Conservation (phyloP, 345 rosid genomes). For the Erodium maritimum region DNA sequence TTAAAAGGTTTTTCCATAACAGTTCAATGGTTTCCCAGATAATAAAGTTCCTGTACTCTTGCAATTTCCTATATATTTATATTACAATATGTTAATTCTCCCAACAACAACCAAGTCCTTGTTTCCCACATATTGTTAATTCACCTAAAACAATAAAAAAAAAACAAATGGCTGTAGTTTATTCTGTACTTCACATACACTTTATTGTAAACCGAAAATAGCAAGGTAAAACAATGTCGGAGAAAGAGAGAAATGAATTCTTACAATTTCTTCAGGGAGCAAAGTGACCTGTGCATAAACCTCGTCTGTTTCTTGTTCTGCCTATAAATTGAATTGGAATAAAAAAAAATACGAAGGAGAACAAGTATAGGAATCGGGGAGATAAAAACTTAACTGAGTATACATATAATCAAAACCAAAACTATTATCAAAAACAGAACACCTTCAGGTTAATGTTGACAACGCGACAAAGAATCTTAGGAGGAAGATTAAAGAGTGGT, state of each 20-base stretch:
- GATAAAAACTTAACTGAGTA: neutral
- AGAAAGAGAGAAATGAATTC: conserved; percentile 7
- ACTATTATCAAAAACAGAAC: conserved; percentile 2
- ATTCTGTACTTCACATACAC: too few species aligned
- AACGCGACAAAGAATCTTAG: conserved; percentile 79
- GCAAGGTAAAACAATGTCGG: too few species aligned
- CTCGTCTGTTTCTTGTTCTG: conserved; percentile 92
- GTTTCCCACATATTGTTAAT: too few species aligned
- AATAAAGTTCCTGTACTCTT: too few species aligned
- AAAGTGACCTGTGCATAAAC: conserved; percentile 87
- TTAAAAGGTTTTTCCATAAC: too few species aligned
- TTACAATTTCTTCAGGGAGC: conserved; percentile 53
- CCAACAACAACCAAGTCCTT: too few species aligned
- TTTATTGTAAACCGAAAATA: too few species aligned
- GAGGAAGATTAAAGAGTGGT: conserved; percentile 53
- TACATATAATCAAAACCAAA: neutral
- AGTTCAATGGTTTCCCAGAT: too few species aligned
- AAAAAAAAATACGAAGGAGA: conserved; percentile 2
- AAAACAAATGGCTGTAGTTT: too few species aligned
- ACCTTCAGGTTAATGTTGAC: conserved; percentile 66
- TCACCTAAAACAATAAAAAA: neutral
- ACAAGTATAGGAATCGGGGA: neutral
- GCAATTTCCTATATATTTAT: too few species aligned
- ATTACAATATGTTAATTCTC: too few species aligned
- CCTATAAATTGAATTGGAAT: conserved; percentile 27